phyloP scores from a whole-genome alignment of 495 filamentous ascomycete species.

The Tuber magnatum region DNA sequence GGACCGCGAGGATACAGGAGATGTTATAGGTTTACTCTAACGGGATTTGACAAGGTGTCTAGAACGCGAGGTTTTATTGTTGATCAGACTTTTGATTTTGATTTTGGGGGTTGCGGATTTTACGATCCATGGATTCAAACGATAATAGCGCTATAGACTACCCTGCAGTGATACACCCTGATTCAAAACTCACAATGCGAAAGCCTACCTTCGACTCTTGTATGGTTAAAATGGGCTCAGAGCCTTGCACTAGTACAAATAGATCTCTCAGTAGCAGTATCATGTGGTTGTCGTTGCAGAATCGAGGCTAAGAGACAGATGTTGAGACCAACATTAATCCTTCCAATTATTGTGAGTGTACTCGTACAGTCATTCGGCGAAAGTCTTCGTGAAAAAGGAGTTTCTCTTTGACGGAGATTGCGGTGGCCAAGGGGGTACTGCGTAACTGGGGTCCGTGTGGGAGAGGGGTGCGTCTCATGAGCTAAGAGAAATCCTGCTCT shows the following conservation, averaged over 20 bases:
- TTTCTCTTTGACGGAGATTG: not conserved
- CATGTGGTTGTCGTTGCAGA: not conserved
- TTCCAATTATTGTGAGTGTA: not conserved
- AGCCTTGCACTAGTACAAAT: not conserved
- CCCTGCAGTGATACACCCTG: not conserved
- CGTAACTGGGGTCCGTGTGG: not conserved
- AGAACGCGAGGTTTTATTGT: not conserved
- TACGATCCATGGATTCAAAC: not conserved
- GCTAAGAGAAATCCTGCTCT: not conserved
- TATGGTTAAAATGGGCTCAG: not conserved
- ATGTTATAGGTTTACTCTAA: constrained; percentile 63
- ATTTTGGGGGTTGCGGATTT: not conserved
- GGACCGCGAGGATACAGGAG: constrained; percentile 57
- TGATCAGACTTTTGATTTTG: not conserved
- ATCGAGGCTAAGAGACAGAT: not conserved
- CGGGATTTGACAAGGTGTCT: not conserved
- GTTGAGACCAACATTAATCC: not conserved
- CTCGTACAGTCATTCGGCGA: not conserved
- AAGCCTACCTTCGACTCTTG: not conserved
- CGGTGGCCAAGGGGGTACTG: not conserved
- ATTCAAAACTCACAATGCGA: not conserved
- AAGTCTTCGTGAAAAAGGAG: not conserved
- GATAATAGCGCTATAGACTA: not conserved
- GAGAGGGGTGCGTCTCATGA: no score
- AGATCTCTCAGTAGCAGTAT: not conserved